Evolutionary conservation across 2,329 filamentous ascomycete species (phyloP).

Genomic region (Zymoseptoria crescenta): DNA sequence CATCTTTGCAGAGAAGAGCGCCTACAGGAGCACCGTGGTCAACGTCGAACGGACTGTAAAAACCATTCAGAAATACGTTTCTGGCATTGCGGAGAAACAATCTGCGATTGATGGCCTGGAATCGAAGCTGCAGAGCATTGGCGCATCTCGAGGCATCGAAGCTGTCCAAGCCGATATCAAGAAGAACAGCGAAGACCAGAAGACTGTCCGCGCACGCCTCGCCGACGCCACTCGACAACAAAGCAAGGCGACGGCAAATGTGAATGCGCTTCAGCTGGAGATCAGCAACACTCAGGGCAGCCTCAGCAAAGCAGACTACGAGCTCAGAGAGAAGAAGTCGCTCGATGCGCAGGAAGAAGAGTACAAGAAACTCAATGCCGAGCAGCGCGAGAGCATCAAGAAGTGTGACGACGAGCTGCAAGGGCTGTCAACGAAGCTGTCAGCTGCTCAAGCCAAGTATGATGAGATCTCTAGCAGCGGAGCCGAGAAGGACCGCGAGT

Average conservation of each 20-base stretch:
- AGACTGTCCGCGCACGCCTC: constrained; percentile 55
- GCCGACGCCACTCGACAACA: constrained; percentile 60
- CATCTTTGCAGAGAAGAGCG: constrained; percentile 52
- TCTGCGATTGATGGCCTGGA: constrained; percentile 66
- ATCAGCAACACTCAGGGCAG: constrained; percentile 66
- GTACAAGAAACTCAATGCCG: constrained; percentile 57
- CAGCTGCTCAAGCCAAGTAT: constrained; percentile 65
- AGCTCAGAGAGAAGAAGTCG: constrained; percentile 72
- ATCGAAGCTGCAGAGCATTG: constrained; percentile 64
- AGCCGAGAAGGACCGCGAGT: constrained; percentile 61
- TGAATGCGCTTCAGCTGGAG: constrained; percentile 63
- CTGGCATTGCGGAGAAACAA: constrained; percentile 64
- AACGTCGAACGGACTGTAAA: constrained; percentile 67
- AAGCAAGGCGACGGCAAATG: constrained; percentile 60
- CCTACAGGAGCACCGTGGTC: constrained; percentile 66
- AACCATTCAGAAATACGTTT: constrained; percentile 63
- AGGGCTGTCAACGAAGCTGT: constrained; percentile 64
- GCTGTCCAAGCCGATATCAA: constrained; percentile 75
- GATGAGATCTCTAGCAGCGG: constrained; percentile 69
- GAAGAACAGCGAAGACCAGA: constrained; percentile 58
- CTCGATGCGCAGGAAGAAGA: constrained; percentile 65
- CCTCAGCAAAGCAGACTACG: constrained; percentile 60
- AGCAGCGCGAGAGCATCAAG: constrained; percentile 63
- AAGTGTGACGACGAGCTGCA: constrained; percentile 66
- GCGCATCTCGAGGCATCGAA: constrained; percentile 62